Base-by-base conservation (phyloP, 352 stramenopile genomes). In the Pythium apleroticum region DNA sequence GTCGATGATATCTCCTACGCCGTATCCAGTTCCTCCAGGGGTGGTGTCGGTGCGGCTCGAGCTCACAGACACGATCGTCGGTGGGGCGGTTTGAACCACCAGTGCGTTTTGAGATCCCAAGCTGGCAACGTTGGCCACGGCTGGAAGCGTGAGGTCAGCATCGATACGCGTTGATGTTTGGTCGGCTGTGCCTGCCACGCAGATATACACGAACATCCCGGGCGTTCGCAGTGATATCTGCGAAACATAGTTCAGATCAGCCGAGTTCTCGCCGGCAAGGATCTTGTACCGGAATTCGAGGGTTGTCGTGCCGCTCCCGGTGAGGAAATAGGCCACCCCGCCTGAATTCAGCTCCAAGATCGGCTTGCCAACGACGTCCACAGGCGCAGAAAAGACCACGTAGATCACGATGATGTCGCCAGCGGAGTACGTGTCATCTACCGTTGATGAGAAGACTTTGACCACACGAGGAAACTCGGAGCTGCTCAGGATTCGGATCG, bases 251-350 rank as follows among this genome's bases (percentile, higher is more conserved):
- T 95, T 80, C 43, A 95, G 65, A 49, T 71, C 63, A 0, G 39
- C 12, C 0, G 80, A 60, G 0, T 52, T 20, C 30, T 96, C 82
- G 9, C 79, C 79, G 2, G 56, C 1, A 3, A 75, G 54, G 12
- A 96, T 63, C 61, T 76, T 78, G 62, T 96, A 95, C 12, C 84
- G 76, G 52, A 95, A 96, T 52, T 69, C 63, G 27, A 96, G 52
- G 1, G 52, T 65, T 1, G 75, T 64, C 0, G 85, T 82, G 1
- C 65, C 71, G 27, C 72, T 85, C 1, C 88, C 84, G 0, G 68
- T 76, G 2, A 72, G 70, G 59, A 79, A 95, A 0, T 70, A 24
- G 0, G 84, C 85, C 28, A 81, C 57, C 3, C 82, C 84, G 2
- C 78, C 77, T 4, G 83, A 94, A 56, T 91, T 86, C 11, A 96